Conservation (phyloP, 495 filamentous ascomycete genomes). For the Aspergillus hancockii region DNA sequence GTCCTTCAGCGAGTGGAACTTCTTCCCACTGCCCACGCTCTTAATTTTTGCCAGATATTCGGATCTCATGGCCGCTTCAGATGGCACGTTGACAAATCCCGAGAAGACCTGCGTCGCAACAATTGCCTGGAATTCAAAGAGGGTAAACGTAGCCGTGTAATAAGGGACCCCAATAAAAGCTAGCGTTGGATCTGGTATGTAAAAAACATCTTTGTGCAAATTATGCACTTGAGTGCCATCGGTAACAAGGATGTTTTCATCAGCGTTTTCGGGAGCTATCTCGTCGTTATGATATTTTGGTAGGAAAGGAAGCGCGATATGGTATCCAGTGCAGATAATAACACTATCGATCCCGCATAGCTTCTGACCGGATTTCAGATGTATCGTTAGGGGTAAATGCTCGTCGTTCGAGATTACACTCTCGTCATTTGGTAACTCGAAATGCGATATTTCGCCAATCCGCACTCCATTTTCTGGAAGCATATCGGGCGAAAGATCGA, state of each 20-base stretch:
- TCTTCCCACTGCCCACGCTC: slow-evolving; percentile 49
- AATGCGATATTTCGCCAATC: slow-evolving; percentile 49
- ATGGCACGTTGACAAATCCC: slow-evolving; percentile 51
- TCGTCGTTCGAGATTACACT: slow-evolving; percentile 33
- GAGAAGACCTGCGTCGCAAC: slow-evolving; percentile 57
- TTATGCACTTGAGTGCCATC: slow-evolving; percentile 69
- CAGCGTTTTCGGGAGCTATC: slow-evolving; percentile 32
- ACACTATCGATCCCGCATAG: slow-evolving; percentile 55
- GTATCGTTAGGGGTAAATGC: slow-evolving; percentile 33
- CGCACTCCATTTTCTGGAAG: slow-evolving; percentile 51
- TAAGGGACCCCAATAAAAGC: slow-evolving; percentile 63
- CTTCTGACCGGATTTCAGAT: slow-evolving; percentile 41
- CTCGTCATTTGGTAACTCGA: slow-evolving; percentile 25
- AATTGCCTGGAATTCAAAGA: slow-evolving; percentile 68
- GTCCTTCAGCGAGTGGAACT: slow-evolving; percentile 57
- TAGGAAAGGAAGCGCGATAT: slow-evolving; percentile 61
- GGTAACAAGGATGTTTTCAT: slow-evolving; percentile 56
- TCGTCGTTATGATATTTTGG: slow-evolving; percentile 43
- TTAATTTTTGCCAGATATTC: slow-evolving; percentile 51
- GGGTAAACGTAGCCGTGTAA: slow-evolving; percentile 61
- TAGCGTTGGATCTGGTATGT: slow-evolving; percentile 63
- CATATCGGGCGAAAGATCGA: slow-evolving; percentile 50
- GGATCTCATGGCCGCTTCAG: slow-evolving; percentile 43
- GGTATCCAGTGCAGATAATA: slow-evolving; percentile 66
- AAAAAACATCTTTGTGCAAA: slow-evolving; percentile 67